phyloP scores from a whole-genome alignment of 78 protist genomes.

The Cavenderia fasciculata region DNA sequence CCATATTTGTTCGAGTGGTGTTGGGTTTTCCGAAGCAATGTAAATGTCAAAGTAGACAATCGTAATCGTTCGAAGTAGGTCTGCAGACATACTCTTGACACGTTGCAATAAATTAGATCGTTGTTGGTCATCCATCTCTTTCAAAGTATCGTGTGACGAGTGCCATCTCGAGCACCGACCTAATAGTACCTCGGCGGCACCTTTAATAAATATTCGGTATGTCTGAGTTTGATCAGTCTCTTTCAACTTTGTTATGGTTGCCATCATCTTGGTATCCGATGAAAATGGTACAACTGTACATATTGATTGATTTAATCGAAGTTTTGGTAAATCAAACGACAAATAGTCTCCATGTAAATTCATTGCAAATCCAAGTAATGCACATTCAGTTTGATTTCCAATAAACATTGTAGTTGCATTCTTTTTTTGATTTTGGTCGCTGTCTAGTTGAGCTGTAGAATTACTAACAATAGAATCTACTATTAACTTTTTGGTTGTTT shows the following conservation, averaged over 20 bases:
- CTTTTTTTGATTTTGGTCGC: neutral
- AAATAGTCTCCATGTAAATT: slow-evolving; percentile 1
- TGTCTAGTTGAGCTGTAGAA: slow-evolving; percentile 16
- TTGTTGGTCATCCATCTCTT: slow-evolving; percentile 29
- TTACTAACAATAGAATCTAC: slow-evolving; percentile 10
- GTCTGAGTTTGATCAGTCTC: neutral
- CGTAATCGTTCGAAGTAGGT: slow-evolving; percentile 89
- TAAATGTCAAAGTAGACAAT: slow-evolving; percentile 76
- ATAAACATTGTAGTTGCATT: neutral
- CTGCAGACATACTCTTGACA: slow-evolving; percentile 63
- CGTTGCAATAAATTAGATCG: neutral
- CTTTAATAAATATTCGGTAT: slow-evolving; percentile 81
- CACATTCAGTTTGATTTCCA: slow-evolving; percentile 88
- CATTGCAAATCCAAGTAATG: slow-evolving; percentile 32
- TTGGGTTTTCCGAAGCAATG: neutral
- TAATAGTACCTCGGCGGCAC: slow-evolving; percentile 88
- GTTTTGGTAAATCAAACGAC: neutral
- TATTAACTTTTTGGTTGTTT: neutral
- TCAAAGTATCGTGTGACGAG: slow-evolving; percentile 5
- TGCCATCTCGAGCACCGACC: neutral
- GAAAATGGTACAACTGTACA: neutral
- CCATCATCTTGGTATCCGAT: neutral
- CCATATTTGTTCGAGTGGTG: neutral
- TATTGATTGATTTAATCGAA: neutral
- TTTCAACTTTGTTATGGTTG: neutral